Base-by-base conservation (phyloP, 2,329 filamentous ascomycete species). In the Drechslerella stenobrocha region DNA sequence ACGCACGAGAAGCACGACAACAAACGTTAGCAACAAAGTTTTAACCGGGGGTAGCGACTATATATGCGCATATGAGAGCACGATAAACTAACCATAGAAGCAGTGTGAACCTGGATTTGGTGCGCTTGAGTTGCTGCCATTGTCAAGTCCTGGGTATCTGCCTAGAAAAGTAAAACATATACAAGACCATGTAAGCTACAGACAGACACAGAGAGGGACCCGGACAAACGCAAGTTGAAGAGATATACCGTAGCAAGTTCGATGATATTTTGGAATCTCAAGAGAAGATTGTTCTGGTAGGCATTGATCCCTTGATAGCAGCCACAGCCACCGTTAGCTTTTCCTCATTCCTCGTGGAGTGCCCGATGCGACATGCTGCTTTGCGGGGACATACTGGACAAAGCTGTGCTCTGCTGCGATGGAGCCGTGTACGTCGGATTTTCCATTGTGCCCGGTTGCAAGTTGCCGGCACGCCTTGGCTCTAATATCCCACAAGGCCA, bases 61-160 rank as follows among this genome's bases (percentile, higher is more conserved):
- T 32, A 8, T 37, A 47, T 28, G 37, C 22, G 8, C 28, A 22
- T n/a, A 15, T 20, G 45, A 13, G 23, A 53, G 40, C 13, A 18
- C 47, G 26, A 40, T 7, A 28, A 50, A 75, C 77, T 60, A 74
- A 84, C 83, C 74, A 87, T 74, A 11, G 81, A 81, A 8, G 81
- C 80, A 2, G 81, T 83, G 72, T 85, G 82, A 4, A 83, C 81
- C 59, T 82, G 79, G 28, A 85, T 80, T 65, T 83, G 79, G 64
- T 83, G 81, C 15, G 82, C 80, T 69, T 81, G 81, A 13, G 83
- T 79, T 3, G 83, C 82, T 1, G 82, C 82, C 13, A 79, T 78
- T 20, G 80, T 81, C 66, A 82, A 78, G 71, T 82, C 82, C 32
- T 77, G 77, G 37, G 78, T 79, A 56, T 82, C 77, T 35, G 78